These are phyloP conservation scores for Amaranthus cruentus DNA, from an alignment of 148 eudicot genomes.

Conservation along the genomic window DNA sequence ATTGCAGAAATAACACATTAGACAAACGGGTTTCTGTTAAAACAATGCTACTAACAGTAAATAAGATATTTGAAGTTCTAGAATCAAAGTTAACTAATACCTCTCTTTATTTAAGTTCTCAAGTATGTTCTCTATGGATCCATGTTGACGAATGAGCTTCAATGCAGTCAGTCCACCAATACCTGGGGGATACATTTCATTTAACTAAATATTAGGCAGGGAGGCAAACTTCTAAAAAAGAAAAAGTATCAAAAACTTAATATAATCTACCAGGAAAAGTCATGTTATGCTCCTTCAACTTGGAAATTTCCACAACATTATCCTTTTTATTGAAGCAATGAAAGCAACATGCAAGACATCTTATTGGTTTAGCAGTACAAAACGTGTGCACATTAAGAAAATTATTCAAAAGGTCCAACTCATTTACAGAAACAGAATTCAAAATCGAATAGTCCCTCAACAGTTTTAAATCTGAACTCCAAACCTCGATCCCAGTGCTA, in stretches of 20 bases:
- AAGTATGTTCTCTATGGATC: slow-evolving; percentile 74
- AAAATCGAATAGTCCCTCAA: background rate
- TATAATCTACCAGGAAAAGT: background rate
- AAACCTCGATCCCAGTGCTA: background rate
- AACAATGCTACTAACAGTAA: background rate
- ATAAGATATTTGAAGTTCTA: background rate
- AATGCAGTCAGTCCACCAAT: slow-evolving; percentile 90
- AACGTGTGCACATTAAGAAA: background rate
- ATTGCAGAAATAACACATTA: background rate
- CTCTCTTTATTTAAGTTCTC: slow-evolving; percentile 89
- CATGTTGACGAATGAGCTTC: slow-evolving; percentile 94
- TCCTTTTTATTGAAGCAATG: background rate
- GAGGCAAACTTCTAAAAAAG: background rate
- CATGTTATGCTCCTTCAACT: background rate
- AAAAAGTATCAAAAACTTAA: too few species aligned
- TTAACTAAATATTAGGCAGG: background rate
- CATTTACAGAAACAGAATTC: background rate
- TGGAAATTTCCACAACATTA: background rate
- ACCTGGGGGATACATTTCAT: slow-evolving; percentile 37
- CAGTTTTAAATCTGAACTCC: background rate
- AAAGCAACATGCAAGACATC: background rate
- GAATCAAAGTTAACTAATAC: slow-evolving; percentile 29
- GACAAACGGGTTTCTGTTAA: background rate
- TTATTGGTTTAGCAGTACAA: background rate
- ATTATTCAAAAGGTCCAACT: background rate